Conservation (phyloP, 116 monocot species). For the Dioscorea cayenensis region DNA sequence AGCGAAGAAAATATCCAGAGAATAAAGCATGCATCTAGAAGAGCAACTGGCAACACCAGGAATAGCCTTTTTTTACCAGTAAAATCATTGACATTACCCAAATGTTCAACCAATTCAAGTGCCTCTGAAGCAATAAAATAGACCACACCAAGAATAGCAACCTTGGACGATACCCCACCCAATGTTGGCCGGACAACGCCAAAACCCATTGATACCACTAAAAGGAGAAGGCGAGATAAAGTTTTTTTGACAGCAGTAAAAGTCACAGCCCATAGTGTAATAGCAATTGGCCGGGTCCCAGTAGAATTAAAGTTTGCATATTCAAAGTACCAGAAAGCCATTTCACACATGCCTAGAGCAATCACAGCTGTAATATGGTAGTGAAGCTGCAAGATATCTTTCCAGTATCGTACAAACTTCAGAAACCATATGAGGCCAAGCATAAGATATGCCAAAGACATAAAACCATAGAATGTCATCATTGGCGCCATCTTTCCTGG, state of each 20-base stretch:
- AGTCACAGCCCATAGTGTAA: conserved; percentile 90
- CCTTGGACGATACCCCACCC: conserved; percentile 77
- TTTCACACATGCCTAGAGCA: conserved; percentile 96
- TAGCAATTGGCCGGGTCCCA: conserved; percentile 81
- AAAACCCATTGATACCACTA: conserved; percentile 95
- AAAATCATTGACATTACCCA: conserved; percentile 97
- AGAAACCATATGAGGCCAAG: conserved; percentile 96
- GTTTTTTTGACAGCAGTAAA: conserved; percentile 95
- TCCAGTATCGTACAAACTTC: conserved; percentile 80
- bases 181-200: conserved; percentile 81
- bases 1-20: conserved; percentile 98
- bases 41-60: conserved; percentile 89
- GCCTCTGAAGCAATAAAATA: conserved; percentile 92
- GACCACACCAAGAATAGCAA: conserved; percentile 56
- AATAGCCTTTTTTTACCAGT: conserved; percentile 88
- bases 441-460: conserved; percentile 93
- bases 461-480: conserved; percentile 88
- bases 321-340: conserved; percentile 99
- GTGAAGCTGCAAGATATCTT: conserved; percentile 83
- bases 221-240: conserved; percentile 80
- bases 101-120: conserved; percentile 93
- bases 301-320: conserved; percentile 95
- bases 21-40: conserved; percentile 90
- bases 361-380: conserved; percentile 88
- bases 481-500: conserved; percentile 94